Evolutionary conservation across 129 eudicot genomes (phyloP), one percentile per base, ranked within the genome.

Genomic region (Flaveria brownii): DNA sequence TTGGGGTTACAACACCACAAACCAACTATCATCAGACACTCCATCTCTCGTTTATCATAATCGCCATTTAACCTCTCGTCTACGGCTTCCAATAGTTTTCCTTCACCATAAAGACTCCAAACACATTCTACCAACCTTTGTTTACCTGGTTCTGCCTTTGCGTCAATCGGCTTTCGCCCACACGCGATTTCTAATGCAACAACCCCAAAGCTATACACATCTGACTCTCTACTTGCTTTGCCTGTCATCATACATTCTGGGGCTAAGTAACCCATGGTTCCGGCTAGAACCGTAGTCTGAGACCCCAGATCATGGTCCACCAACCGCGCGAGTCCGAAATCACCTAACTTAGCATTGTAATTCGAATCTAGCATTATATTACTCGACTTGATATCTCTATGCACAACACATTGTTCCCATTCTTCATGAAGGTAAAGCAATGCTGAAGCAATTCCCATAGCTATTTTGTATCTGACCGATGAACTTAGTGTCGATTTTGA

Each of bases 381-480:
- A 72, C 88, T 87, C 0, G 88, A 84, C 78, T 87, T 81, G 42
- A 84, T 78, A 71, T 87, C 86, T 20, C 88, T 68, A 59, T 84
- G 91, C 51, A 87, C 86, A 46, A 87, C 88, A 77, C 85, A 86
- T 68, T 83, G 90, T 57, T 81, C 91, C 87, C 91, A 87, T 77
- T 87, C 88, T 68, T 87, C 84, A 14, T 84, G 91, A 0, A 87
- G 80, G 75, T 84, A 87, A 45, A 81, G 82, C 50, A 86, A 51
- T 0, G 82, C 87, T 0, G 87, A 83, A 11, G 87, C 85, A 68
- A 86, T 49, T 33, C 87, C 87, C 30, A 46, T 41, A 12, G 85
- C 87, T 47, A 83, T 81, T 74, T 86, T 86, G 78, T 86, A 78
- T 55, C 91, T 87, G 18, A 73, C 64, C 4, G 77, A 33, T 77